These are phyloP conservation scores for Cucumis hystrix DNA, from an alignment of 306 rosid species.

Conservation along the genomic window DNA sequence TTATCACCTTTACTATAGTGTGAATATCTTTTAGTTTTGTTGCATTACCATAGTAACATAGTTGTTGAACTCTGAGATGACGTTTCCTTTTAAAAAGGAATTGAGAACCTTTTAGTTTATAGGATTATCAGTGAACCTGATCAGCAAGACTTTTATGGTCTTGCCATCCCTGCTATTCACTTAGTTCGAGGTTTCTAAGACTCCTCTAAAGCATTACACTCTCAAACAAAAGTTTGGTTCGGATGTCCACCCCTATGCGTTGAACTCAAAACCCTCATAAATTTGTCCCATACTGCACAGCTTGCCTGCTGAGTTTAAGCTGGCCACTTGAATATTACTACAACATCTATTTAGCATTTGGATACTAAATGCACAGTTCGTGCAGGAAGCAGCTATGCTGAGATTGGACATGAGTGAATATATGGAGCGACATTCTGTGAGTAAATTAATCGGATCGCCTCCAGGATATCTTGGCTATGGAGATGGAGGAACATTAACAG, in stretches of 20 bases:
- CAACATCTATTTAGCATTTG: not conserved
- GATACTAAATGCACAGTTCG: not conserved
- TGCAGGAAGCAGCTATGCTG: conserved; percentile 71
- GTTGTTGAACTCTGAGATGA: not conserved
- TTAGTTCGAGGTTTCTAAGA: not conserved
- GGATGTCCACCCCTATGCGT: not conserved
- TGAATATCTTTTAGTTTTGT: not conserved
- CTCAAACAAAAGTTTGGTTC: not conserved
- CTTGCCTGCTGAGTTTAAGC: not conserved
- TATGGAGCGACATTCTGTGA: conserved; percentile 90
- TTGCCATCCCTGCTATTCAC: not conserved
- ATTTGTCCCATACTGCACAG: not conserved
- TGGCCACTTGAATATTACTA: not conserved
- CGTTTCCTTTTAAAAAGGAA: not conserved
- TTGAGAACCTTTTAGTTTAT: not conserved
- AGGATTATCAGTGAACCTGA: not conserved
- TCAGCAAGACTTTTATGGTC: not conserved
- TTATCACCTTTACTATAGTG: not conserved
- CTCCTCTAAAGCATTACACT: not conserved
- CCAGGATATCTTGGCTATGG: conserved; percentile 94
- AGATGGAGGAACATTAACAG: conserved; percentile 76
- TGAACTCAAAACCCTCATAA: not conserved
- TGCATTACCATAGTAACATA: not conserved
- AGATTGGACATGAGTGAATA: conserved; percentile 92
- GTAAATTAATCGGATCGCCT: conserved; percentile 86